Conservation (phyloP, 352 stramenopile species). For the Paralagenidium karlingii region DNA sequence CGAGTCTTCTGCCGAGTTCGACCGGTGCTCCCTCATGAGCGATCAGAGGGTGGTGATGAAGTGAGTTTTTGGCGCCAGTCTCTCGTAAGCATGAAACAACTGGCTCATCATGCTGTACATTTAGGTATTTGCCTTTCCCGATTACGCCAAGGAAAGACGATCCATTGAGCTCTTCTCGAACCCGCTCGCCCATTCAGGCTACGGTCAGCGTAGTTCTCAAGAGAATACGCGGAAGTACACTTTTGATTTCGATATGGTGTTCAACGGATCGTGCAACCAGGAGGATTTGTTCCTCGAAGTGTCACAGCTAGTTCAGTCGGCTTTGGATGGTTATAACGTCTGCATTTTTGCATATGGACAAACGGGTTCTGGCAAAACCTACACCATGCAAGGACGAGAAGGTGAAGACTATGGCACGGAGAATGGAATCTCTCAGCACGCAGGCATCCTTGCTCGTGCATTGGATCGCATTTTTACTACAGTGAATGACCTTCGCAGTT, state of each 20-base stretch:
- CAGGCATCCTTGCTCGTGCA: conserved; percentile 69
- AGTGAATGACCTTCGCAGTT: conserved; percentile 40
- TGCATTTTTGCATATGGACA: conserved; percentile 92
- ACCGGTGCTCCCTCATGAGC: conserved; percentile 72
- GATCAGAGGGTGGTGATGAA: conserved; percentile 16
- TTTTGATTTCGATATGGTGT: conserved; percentile 98
- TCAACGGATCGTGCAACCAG: conserved; percentile 87
- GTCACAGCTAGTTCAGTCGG: conserved; percentile 88
- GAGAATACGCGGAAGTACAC: conserved; percentile 55
- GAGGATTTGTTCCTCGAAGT: conserved; percentile 96
- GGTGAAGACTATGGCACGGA: conserved; percentile 11
- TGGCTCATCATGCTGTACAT: background rate
- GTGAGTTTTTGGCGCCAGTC: conserved; percentile 5
- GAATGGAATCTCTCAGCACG: conserved; percentile 32
- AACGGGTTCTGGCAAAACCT: conserved; percentile 80
- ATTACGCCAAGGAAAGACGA: conserved; percentile 43
- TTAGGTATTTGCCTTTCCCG: conserved; percentile 73
- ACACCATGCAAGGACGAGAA: conserved; percentile 77
- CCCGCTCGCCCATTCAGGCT: conserved; percentile 52
- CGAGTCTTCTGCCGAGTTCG: conserved; percentile 92
- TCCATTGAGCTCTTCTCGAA: conserved; percentile 64
- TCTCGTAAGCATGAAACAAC: too few relatives aligned
- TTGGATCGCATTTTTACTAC: conserved; percentile 68
- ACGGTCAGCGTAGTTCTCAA: conserved; percentile 20
- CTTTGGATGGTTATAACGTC: conserved; percentile 92